A percentile compares a stretch with the other conserved stretches of the same genome.
These are phyloP conservation scores for Tetrapisispora nanseiensis DNA, from an alignment of 805 yeast genomes.

Conservation along the genomic window DNA sequence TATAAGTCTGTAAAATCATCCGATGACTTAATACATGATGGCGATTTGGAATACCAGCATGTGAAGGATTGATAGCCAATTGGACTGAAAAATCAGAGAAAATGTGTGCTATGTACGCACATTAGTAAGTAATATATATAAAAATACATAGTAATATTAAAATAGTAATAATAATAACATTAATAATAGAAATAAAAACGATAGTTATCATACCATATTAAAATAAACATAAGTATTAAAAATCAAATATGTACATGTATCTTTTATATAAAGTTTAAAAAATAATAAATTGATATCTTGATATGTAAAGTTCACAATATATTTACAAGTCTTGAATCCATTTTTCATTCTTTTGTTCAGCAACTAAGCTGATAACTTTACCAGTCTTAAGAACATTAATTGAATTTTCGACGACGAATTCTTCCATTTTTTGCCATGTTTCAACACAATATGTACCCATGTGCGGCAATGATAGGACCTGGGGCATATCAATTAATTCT, in stretches of 20 bases:
- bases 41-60: slow-evolving; percentile 15
- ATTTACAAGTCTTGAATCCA: slow-evolving; percentile 22
- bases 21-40: slow-evolving; percentile 7
- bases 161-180: too few species aligned
- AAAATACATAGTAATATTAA: too few species aligned
- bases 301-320: too few species aligned
- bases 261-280: too few species aligned
- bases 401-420: slow-evolving; percentile 62
- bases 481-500: slow-evolving; percentile 52
- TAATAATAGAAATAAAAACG: too few species aligned
- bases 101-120: too few species aligned
- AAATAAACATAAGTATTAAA: too few species aligned
- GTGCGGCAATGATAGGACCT: slow-evolving; percentile 75
- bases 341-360: slow-evolving; percentile 47
- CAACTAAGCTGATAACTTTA: slow-evolving; percentile 65
- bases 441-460: slow-evolving; percentile 78
- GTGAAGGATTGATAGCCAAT: slow-evolving; percentile 13
- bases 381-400: slow-evolving; percentile 50
- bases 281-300: too few species aligned
- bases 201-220: too few species aligned
- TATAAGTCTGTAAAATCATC: not conserved
- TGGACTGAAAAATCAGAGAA: too few species aligned
- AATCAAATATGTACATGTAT: too few species aligned
- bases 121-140: too few species aligned
- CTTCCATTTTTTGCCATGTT: slow-evolving; percentile 74